These are phyloP conservation scores for Leccinellum rugosiceps DNA, from an alignment of 768 basidiomycete genomes.

Conservation along the genomic window DNA sequence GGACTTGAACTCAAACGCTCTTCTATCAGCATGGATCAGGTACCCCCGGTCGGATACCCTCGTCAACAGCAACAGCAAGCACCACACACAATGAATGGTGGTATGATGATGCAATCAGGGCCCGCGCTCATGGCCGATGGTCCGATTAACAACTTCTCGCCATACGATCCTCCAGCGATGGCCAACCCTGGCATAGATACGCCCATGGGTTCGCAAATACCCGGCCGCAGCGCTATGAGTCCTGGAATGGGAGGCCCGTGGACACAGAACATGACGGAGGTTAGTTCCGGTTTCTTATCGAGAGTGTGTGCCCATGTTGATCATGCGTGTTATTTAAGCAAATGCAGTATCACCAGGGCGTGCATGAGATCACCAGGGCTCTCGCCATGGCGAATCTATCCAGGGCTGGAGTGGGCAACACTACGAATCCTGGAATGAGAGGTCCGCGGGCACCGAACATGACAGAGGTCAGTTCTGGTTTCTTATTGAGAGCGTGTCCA, in stretches of 20 bases:
- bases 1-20: no score
- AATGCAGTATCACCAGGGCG: no score
- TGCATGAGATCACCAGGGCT: no score
- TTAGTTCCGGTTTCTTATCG: no score
- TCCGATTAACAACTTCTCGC: slow-evolving; percentile 33
- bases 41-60: slow-evolving; percentile 31
- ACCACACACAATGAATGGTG: slow-evolving; percentile 38
- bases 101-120: slow-evolving; percentile 36
- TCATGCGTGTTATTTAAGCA: no score
- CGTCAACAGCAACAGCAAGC: slow-evolving; percentile 33
- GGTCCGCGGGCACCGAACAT: slow-evolving; percentile 10
- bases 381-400: no score
- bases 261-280: no score
- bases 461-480: slow-evolving; percentile 22
- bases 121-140: slow-evolving; percentile 31
- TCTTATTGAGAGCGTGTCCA: not conserved
- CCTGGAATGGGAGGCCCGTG: not conserved
- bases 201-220: slow-evolving; percentile 31
- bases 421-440: slow-evolving; percentile 31
- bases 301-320: no score
- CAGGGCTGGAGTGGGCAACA: no score
- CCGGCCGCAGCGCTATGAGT: slow-evolving; percentile 32
- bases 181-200: slow-evolving; percentile 33
- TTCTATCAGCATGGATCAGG: no score
- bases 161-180: slow-evolving; percentile 30